Evolutionary conservation across 352 stramenopile species (phyloP).

Genomic region (Phytophthora kernoviae): DNA sequence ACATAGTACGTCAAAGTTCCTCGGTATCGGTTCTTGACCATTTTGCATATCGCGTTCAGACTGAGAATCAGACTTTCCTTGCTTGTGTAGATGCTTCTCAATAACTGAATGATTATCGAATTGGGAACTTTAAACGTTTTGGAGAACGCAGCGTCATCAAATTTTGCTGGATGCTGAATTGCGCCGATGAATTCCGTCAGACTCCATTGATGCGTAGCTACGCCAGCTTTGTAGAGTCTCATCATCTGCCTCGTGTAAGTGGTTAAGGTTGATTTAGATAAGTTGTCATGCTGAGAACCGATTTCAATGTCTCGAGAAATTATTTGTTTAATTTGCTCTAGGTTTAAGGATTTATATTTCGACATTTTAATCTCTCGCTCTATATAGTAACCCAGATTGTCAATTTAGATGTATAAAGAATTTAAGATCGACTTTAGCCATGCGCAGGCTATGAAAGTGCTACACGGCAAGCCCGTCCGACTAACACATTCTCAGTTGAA

Average conservation of each 20-base stretch:
- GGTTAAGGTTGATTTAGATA: neutral
- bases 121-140: conserved; percentile 5
- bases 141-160: conserved; percentile 1
- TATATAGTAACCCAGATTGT: conserved; percentile 1
- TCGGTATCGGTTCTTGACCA: conserved; percentile 8
- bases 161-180: conserved; percentile 4
- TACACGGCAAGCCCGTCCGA: too few relatives aligned
- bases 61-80: conserved; percentile 6
- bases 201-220: conserved; percentile 2
- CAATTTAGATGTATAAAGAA: conserved; percentile 9
- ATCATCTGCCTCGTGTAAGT: conserved; percentile 5
- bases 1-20: conserved; percentile 2
- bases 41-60: conserved; percentile 5
- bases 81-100: conserved; percentile 7
- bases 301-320: conserved; percentile 6
- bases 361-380: conserved; percentile 8
- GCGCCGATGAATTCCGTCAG: conserved; percentile 1
- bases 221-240: conserved; percentile 5
- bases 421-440: too few relatives aligned
- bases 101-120: conserved; percentile 1
- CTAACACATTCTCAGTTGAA: too few relatives aligned
- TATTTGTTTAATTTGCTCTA: conserved; percentile 8
- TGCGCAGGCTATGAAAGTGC: too few relatives aligned
- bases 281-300: conserved; percentile 2
- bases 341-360: conserved; percentile 3